Percentiles rank a stretch among this genome's conserved stretches.
These are phyloP conservation scores for Penicillium manginii DNA, from an alignment of 495 filamentous ascomycete genomes.

Conservation along the genomic window DNA sequence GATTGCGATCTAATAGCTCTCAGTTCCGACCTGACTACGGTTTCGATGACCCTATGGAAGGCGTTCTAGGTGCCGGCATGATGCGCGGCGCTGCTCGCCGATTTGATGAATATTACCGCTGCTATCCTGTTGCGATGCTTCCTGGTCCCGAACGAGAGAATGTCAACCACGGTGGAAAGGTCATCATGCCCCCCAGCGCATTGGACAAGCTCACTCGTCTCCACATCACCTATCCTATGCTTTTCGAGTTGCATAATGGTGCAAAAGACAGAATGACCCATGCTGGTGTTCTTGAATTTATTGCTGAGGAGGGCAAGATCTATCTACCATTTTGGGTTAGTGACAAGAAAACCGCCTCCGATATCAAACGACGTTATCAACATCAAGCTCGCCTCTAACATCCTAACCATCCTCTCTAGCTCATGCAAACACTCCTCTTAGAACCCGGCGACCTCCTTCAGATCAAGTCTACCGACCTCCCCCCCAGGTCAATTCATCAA, in stretches of 20 bases:
- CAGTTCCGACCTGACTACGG: slow-evolving; percentile 59
- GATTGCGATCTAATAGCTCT: slow-evolving; percentile 20
- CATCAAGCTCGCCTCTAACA: background rate
- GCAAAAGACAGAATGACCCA: slow-evolving; percentile 78
- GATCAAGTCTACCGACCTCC: slow-evolving; percentile 89
- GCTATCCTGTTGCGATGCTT: slow-evolving; percentile 92
- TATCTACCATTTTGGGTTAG: slow-evolving; percentile 95
- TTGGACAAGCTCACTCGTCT: slow-evolving; percentile 92
- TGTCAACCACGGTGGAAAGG: slow-evolving; percentile 95
- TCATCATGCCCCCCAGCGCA: slow-evolving; percentile 91
- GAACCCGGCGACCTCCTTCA: slow-evolving; percentile 94
- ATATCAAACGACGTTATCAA: background rate
- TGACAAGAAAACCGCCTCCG: background rate
- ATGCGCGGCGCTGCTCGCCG: slow-evolving; percentile 57
- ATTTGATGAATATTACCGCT: slow-evolving; percentile 97
- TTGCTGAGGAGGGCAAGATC: slow-evolving; percentile 94
- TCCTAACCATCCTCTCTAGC: slow-evolving; percentile 48
- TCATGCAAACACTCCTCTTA: slow-evolving; percentile 89
- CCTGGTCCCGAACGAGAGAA: slow-evolving; percentile 89
- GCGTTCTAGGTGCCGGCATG: slow-evolving; percentile 46
- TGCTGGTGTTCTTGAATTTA: slow-evolving; percentile 94
- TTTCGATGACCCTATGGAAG: slow-evolving; percentile 61
- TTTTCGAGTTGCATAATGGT: slow-evolving; percentile 93
- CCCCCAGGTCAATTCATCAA: slow-evolving; percentile 87
- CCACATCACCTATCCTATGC: slow-evolving; percentile 97